phyloP scores from a whole-genome alignment of 23 red algal species.

The Cyanidioschyzon merolae region DNA sequence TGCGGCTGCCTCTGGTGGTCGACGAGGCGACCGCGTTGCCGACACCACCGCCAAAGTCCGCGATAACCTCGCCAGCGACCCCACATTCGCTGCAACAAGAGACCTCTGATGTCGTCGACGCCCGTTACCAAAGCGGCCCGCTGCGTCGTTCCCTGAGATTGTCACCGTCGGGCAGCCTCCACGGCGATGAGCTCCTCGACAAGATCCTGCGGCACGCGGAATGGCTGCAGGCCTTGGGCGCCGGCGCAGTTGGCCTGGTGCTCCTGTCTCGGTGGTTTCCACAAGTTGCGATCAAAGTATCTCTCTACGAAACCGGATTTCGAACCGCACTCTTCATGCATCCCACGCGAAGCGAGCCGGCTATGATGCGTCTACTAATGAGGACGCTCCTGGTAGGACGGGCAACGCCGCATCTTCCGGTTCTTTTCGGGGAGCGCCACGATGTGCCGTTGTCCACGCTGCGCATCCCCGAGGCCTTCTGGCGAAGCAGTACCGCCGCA shows the following conservation, averaged over 20 bases:
- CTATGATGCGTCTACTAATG: slow-evolving; percentile 7
- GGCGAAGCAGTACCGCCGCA: slow-evolving; percentile 12
- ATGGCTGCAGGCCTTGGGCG: slow-evolving; percentile 13
- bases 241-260: slow-evolving; percentile 25
- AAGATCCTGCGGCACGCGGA: not conserved
- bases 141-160: not conserved
- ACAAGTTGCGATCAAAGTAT: slow-evolving; percentile 26
- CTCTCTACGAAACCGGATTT: slow-evolving; percentile 30
- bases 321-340: slow-evolving; percentile 3
- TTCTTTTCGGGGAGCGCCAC: slow-evolving; percentile 13
- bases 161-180: not conserved
- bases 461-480: slow-evolving; percentile 20
- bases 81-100: not conserved
- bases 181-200: not conserved
- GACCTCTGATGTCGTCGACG: not conserved
- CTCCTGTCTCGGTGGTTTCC: not conserved
- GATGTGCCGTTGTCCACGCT: slow-evolving; percentile 6
- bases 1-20: not conserved
- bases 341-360: slow-evolving; percentile 21
- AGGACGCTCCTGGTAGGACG: not conserved
- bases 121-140: not conserved
- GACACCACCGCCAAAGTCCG: not conserved
- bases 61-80: not conserved
- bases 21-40: not conserved
- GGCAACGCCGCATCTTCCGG: slow-evolving; percentile 20